Evolutionary conservation across 1,139 yeast species (phyloP).

Genomic region (Diutina sp.): DNA sequence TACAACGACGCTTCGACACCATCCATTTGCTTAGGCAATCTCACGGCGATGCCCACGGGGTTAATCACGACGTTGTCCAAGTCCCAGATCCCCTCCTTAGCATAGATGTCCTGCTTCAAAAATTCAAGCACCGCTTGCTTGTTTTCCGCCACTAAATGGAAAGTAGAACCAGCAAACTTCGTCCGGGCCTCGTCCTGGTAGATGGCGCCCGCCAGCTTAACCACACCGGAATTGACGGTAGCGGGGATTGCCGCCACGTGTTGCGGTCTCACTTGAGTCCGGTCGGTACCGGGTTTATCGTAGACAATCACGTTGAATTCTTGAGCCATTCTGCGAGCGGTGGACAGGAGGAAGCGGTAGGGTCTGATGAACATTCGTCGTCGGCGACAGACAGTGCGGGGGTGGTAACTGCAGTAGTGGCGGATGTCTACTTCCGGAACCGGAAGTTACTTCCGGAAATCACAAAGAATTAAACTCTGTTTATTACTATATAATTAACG

Average conservation of each 20-base stretch:
- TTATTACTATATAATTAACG: neutral
- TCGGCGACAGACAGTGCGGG: neutral
- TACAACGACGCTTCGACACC: neutral
- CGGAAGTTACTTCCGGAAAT: neutral
- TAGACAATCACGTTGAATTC: conserved; percentile 38
- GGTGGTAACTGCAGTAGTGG: neutral
- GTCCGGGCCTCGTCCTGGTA: conserved; percentile 36
- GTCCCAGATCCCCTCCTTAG: conserved; percentile 66
- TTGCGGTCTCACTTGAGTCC: conserved; percentile 39
- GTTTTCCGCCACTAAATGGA: conserved; percentile 49
- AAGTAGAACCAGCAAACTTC: conserved; percentile 59
- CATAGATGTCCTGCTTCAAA: conserved; percentile 51
- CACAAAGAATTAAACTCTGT: no score
- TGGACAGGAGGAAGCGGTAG: neutral
- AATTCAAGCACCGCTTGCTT: conserved; percentile 53
- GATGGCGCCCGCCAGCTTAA: conserved; percentile 57
- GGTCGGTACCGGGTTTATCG: conserved; percentile 56
- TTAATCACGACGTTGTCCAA: conserved; percentile 45
- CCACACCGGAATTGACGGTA: conserved; percentile 36
- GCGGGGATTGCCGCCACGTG: conserved; percentile 48
- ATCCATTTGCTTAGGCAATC: conserved; percentile 1
- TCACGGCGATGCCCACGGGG: conserved; percentile 19
- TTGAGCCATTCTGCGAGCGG: neutral
- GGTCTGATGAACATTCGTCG: neutral
- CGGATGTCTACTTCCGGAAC: neutral